Evolutionary conservation across 768 basidiomycete species (phyloP), one percentile per base, ranked within the genome.

Genomic region (Suillus hirtellus): DNA sequence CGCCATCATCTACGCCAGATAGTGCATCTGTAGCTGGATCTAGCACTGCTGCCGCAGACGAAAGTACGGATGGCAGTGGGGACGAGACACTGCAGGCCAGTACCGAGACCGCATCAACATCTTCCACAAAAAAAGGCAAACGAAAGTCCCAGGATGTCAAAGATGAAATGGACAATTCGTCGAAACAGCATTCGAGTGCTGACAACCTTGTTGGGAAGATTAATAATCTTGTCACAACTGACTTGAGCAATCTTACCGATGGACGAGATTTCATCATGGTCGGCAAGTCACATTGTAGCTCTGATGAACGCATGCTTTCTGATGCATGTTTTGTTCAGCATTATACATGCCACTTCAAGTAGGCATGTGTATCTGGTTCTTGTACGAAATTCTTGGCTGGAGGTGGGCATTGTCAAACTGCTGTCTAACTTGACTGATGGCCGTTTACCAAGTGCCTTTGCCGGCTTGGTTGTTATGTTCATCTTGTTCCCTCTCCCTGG

Each of bases 141-240:
- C 43, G 19, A 49, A 60, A 62, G 27, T 42, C 52, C 11, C 38
- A 62, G 12, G 53, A 47, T 54, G 42, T 59, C 14, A 37, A 37
- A 17, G 60, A 61, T 19, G 63, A 44, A n/a, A 15, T 27, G 10
- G 54, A 40, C 9, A 37, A 9, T 21, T 24, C 14, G 35, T 3
- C 60, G 10, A 58, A 55, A 50, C 50, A 40, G 43, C 43, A 49
- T 17, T 65, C 65, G 6, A 75, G 75, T 53, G 71, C 74, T 12
- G 76, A 75, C 10, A 87, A 88, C 69, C 73, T 90, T 21, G 83
- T 86, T 43, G 91, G 92, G 11, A 89, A 85, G 70, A 87, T 93
- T 71, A 93, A 89, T 72, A 93, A 91, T 61, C 75, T 92, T 7
- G 83, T 90, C 40, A 86, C 89, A 9, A 86, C 87, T 55, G 71